Evolutionary conservation across 139 green algal species (phyloP), one percentile per base, ranked within the genome.

Genomic region (Desmodesmus armatus): DNA sequence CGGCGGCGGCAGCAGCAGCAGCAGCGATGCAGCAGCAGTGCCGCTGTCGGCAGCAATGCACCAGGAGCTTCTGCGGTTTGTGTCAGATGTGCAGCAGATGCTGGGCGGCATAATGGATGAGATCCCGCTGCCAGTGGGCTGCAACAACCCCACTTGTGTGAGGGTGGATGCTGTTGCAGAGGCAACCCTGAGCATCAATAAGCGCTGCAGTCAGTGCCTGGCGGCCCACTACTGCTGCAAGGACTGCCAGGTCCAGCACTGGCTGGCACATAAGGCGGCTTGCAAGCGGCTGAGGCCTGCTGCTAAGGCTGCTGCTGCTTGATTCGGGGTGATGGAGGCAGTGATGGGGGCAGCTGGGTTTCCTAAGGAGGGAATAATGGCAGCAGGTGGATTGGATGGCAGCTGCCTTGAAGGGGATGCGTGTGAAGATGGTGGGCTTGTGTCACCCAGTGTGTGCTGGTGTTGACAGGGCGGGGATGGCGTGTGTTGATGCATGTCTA

Each of bases 161-260:
- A 82, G 72, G 35, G 11, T 82, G 3, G 76, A 53, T 25, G 76
- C 55, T 23, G 39, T 82, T 0, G 76, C 76, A 29, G 55, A 82
- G 55, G 76, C 76, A 0, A 72, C 37, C 27, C 37, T 82, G 23
- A 55, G 53, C 40, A 25, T 53, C 13, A 82, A 82, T 25, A 82
- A 82, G 76, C 35, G 76, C 21, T 82, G 76, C 40, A 82, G 40
- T 23, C 5, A 33, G 0, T 82, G 76, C 76, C 37, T 71, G 51
- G 53, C 51, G 6, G 58, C 49, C 3, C 75, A 82, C 35, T 82
- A 82, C 53, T 82, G 75, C 53, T 71, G 75, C 75, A 82, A 80
- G 35, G 23, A 78, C n/a, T n/a, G n/a, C n/a, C n/a, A n/a, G n/a
- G n/a, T n/a, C n/a, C n/a, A n/a, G n/a, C n/a, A n/a, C n/a, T n/a